A percentile compares a stretch with the other conserved stretches of the same genome.
phyloP scores from a whole-genome alignment of 306 rosid species.

The Trifolium repens region DNA sequence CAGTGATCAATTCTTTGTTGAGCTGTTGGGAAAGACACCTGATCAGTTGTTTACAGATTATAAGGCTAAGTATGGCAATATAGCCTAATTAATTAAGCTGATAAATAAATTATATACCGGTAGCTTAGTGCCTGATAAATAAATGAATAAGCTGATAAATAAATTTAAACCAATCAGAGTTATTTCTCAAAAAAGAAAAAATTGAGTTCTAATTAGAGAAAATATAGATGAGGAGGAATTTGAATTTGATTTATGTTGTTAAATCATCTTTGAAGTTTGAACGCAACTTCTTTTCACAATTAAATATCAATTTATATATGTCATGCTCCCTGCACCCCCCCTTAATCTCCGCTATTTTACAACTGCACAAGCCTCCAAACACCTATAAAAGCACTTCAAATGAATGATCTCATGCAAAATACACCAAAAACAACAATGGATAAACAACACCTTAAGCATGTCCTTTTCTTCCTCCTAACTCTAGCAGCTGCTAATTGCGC shows the following conservation, averaged over 20 bases:
- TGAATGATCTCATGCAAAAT: neutral
- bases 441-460: conserved; percentile 14
- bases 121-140: no score
- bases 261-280: neutral
- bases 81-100: neutral
- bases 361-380: neutral
- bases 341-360: conserved; percentile 6
- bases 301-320: neutral
- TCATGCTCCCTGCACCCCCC: conserved; percentile 31
- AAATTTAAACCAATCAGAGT: no score
- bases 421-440: conserved; percentile 36
- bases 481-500: conserved; percentile 25
- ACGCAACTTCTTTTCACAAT: neutral
- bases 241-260: neutral
- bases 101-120: neutral
- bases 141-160: no score
- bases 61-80: conserved; percentile 53
- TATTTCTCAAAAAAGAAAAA: no score
- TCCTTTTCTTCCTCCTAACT: conserved; percentile 35
- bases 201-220: neutral
- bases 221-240: neutral
- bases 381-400: conserved; percentile 3
- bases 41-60: conserved; percentile 64
- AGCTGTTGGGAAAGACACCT: conserved; percentile 49
- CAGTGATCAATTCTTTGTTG: conserved; percentile 43